These are phyloP conservation scores for Nematocida displodere DNA, from an alignment of 371 early-diverging fungal genomes.

Conservation along the genomic window DNA sequence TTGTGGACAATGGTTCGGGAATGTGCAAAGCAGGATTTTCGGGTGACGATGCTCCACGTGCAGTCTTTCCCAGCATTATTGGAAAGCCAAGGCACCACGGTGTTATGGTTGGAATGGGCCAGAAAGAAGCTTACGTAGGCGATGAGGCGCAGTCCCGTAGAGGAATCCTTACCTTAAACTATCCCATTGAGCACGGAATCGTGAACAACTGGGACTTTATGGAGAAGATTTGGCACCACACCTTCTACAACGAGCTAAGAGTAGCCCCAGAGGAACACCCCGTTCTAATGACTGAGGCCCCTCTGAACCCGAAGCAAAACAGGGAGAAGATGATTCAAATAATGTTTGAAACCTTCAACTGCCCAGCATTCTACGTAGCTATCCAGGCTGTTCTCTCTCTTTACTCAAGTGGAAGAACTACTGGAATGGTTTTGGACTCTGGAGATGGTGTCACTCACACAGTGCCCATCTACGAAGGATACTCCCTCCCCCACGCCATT, in stretches of 20 bases:
- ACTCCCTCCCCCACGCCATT: slow-evolving; percentile 91
- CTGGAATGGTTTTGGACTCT: slow-evolving; percentile 98
- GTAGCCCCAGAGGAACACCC: slow-evolving; percentile 91
- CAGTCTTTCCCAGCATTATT: slow-evolving; percentile 93
- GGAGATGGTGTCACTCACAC: slow-evolving; percentile 99
- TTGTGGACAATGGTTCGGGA: slow-evolving; percentile 98
- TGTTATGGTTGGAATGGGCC: slow-evolving; percentile 99
- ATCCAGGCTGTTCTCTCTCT: slow-evolving; percentile 94
- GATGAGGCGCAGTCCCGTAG: slow-evolving; percentile 99
- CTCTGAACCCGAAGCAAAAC: slow-evolving; percentile 98
- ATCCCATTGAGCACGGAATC: slow-evolving; percentile 99
- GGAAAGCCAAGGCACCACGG: slow-evolving; percentile 96
- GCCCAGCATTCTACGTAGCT: slow-evolving; percentile 94
- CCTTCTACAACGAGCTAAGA: slow-evolving; percentile 80
- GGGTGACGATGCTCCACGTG: slow-evolving; percentile 98
- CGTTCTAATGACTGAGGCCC: slow-evolving; percentile 94
- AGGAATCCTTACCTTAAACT: slow-evolving; percentile 94
- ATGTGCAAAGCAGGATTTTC: slow-evolving; percentile 99
- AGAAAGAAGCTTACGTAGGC: slow-evolving; percentile 99
- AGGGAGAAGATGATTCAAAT: slow-evolving; percentile 99
- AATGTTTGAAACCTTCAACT: slow-evolving; percentile 98
- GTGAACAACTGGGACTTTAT: slow-evolving; percentile 99
- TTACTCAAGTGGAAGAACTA: slow-evolving; percentile 97
- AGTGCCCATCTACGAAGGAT: slow-evolving; percentile 99
- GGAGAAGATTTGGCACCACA: slow-evolving; percentile 99